Evolutionary conservation across 768 basidiomycete species (phyloP), one percentile per base, ranked within the genome.

Genomic region (Crassisporium funariophilum): DNA sequence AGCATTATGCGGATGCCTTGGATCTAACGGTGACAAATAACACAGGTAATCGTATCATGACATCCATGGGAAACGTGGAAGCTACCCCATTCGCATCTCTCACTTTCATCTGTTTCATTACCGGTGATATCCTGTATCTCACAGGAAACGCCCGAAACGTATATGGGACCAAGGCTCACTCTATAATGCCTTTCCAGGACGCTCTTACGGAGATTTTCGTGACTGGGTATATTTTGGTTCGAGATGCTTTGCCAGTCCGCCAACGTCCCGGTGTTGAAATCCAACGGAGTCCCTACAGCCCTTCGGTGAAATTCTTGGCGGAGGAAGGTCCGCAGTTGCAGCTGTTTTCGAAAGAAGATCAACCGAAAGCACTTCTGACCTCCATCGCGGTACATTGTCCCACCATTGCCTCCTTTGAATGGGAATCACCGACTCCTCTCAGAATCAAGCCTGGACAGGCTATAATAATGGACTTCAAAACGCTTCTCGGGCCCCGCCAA

Each of bases 11-110:
- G 19, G 17, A 33, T 22, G n/a, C 35, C 35, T 51, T 10, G 17
- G 12, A 45, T 20, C 31, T 24, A 15, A 39, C 17, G 42, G 19
- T 44, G 36, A 49, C 43, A 39, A n/a, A 36, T 37, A 13, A 2
- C 35, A 31, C 23, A 82, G 82, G 83, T 1, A 85, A 86, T 55
- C 73, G 82, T 2, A 64, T 82, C 42, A 74, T 86, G 76, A 82
- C 78, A 15, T 82, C 82, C 12, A 62, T 86, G 10, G 83, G 83
- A 2, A 83, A 85, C 48, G 76, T 84, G 22, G 76, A 80, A 49
- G 69, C 72, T 16, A 82, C 78, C 0, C 78, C 79, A 4, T 57
- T 79, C 2, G 83, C 83, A 4, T 77, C 76, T 1, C 66, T 84
- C 11, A 78, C 79, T n/a, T 76, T 85, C 47, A 60, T 79, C 5